Conservation (phyloP, 352 stramenopile species). For the Globisporangium sylvaticum region DNA sequence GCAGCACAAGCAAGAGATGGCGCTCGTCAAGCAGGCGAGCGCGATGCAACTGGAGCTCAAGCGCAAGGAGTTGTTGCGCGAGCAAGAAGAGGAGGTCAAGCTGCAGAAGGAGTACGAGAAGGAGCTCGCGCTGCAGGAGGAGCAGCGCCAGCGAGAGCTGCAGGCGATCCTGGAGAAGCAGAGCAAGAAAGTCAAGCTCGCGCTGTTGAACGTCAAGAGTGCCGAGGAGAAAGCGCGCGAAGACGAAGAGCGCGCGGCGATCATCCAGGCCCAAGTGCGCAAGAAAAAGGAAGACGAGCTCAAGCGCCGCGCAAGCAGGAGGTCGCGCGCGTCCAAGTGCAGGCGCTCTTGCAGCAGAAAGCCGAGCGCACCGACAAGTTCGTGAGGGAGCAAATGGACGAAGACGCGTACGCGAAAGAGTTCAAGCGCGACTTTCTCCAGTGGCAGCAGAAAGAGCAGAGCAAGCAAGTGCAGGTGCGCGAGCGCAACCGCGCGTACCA, state of each 20-base stretch:
- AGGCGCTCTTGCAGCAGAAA: conserved; percentile 40
- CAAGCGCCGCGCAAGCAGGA: conserved; percentile 29
- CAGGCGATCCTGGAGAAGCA: conserved; percentile 47
- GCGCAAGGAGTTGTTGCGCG: conserved; percentile 26
- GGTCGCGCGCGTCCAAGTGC: conserved; percentile 26
- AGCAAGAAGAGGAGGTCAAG: conserved; percentile 40
- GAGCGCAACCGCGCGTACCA: conserved; percentile 40
- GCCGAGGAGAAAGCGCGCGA: conserved; percentile 53
- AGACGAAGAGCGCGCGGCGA: conserved; percentile 43
- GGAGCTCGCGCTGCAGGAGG: conserved; percentile 48
- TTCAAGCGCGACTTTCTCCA: conserved; percentile 42
- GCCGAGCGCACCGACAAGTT: conserved; percentile 30
- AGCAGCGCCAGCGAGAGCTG: conserved; percentile 39
- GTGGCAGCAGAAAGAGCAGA: conserved; percentile 38
- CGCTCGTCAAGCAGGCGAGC: conserved; percentile 46
- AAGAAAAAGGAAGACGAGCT: conserved; percentile 35
- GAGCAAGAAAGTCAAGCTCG: conserved; percentile 49
- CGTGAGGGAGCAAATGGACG: conserved; percentile 26
- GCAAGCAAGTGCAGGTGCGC: conserved; percentile 25
- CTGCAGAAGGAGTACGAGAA: conserved; percentile 45
- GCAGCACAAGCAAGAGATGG: conserved; percentile 39
- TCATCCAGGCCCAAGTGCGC: conserved; percentile 37
- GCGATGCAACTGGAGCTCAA: conserved; percentile 48
- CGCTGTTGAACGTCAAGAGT: conserved; percentile 55
- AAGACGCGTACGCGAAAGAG: conserved; percentile 37